Evolutionary conservation across 192 early-diverging fungal species (phyloP), one percentile per base, ranked within the genome.

Genomic region (Funneliformis mosseae): DNA sequence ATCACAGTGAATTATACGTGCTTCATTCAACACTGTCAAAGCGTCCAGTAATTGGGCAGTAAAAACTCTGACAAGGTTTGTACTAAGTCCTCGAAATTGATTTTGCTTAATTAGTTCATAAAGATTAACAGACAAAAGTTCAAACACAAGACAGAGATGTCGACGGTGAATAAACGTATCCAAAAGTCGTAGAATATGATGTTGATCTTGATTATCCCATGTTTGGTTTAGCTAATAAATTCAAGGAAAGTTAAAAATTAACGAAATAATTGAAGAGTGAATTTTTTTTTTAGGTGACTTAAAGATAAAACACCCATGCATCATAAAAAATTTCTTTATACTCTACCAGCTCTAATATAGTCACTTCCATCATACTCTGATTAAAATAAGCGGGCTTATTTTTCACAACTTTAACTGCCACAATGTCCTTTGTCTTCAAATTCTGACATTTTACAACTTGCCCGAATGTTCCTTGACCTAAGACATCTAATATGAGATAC

Each of bases 91-190:
- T 42, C 95, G 89, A 88, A 95, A 99, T 82, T 95, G 93, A 84
- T 98, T 98, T 82, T 98, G 97, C 80, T 97, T 98, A 86, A 98
- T 96, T 55, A 99, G 85, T 83, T 99, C 98, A 83, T 98, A 99
- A 18, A 99, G 84, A 85, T 99, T 99, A 78, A 98, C 93, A 38
- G 95, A 96, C 59, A 99, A 89, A 80, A 97, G 91, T 84, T 99
- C 98, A 87, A 97, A 98, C n/a, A 96, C 95, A 76, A 99, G 90
- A 78, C 97, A 98, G 27, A 99, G 89, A 83, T 99, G 98, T 59
- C 92, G 89, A 41, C 93, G 91, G 79, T 96, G 96, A 77, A 98
- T 92, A 86, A 99, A 99, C 27, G 92, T 93, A 80, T 98, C 97
- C 78, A 91, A 90, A 75, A 98, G 92, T 5, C 96, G 88, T 71